Evolutionary conservation across 1,284 basidiomycete genomes (phyloP).

Genomic region (Lignosus rhinocerotis): DNA sequence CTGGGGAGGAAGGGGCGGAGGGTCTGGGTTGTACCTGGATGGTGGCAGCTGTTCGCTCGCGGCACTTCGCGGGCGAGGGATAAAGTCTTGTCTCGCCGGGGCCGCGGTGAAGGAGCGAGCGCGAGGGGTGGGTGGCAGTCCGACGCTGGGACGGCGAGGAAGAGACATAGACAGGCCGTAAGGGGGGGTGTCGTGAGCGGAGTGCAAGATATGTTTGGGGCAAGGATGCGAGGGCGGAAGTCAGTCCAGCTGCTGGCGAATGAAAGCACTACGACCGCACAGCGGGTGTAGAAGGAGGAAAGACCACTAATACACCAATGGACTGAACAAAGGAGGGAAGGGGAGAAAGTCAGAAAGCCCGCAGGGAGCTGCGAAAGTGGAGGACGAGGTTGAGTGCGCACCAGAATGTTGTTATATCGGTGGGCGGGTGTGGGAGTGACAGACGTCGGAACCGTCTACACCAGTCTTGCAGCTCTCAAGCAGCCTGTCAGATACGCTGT

Average conservation of each 20-base stretch:
- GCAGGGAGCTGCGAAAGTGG: neutral
- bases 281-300: constrained; percentile 24
- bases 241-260: constrained; percentile 23
- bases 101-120: constrained; percentile 19
- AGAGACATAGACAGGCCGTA: constrained; percentile 25
- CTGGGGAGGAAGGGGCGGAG: constrained; percentile 18
- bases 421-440: constrained; percentile 14
- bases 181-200: neutral
- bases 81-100: constrained; percentile 15
- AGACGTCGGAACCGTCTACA: constrained; percentile 17
- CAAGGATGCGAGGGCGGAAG: constrained; percentile 6
- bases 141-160: constrained; percentile 28
- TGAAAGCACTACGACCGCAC: constrained; percentile 19
- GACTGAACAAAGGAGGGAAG: constrained; percentile 10
- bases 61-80: constrained; percentile 25
- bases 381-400: neutral
- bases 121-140: constrained; percentile 32
- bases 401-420: constrained; percentile 11
- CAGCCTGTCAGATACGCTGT: constrained; percentile 1
- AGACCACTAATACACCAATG: constrained; percentile 19
- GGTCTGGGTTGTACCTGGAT: constrained; percentile 14
- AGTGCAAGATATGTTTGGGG: constrained; percentile 5
- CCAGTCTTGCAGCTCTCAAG: constrained; percentile 5
- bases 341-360: constrained; percentile 5
- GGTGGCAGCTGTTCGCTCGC: constrained; percentile 25